Evolutionary conservation across 441 rosid genomes (phyloP).

Genomic region (Erysimum cheiri): DNA sequence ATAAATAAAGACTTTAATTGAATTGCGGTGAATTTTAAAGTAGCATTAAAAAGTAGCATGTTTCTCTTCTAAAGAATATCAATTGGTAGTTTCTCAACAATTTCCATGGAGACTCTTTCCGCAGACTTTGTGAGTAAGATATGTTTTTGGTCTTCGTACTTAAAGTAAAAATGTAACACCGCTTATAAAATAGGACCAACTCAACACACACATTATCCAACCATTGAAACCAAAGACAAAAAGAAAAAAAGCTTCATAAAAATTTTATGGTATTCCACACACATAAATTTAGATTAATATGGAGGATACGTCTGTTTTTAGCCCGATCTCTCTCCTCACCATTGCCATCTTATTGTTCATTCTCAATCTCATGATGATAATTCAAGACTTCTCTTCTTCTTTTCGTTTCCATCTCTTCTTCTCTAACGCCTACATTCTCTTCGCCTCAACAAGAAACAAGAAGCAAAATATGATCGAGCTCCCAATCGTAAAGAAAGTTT

Average conservation of each 20-base stretch:
- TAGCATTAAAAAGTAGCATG: conserved; percentile 15
- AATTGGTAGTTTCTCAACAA: conserved; percentile 42
- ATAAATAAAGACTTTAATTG: neutral
- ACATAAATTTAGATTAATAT: conserved; percentile 37
- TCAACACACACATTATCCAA: conserved; percentile 27
- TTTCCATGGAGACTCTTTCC: conserved; percentile 34
- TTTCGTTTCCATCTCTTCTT: conserved; percentile 35
- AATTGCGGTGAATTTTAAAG: conserved; percentile 28
- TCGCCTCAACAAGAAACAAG: conserved; percentile 25
- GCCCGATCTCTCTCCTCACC: conserved; percentile 42
- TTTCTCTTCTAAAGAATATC: conserved; percentile 17
- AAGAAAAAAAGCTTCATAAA: neutral
- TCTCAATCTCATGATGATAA: conserved; percentile 40
- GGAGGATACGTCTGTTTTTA: conserved; percentile 45
- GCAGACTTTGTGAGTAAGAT: conserved; percentile 40
- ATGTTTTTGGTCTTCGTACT: conserved; percentile 35
- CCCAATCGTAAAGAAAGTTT: conserved; percentile 1
- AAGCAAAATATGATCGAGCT: conserved; percentile 1
- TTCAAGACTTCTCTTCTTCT: conserved; percentile 44
- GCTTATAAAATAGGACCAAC: conserved; percentile 36
- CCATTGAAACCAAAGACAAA: conserved; percentile 18
- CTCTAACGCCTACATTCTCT: conserved; percentile 31
- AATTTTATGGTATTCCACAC: conserved; percentile 36
- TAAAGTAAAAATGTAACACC: neutral
- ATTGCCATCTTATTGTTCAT: conserved; percentile 40